Evolutionary conservation across 1,284 basidiomycete genomes (phyloP), one percentile per base, ranked within the genome.

Genomic region (Phellinidium pouzarii): DNA sequence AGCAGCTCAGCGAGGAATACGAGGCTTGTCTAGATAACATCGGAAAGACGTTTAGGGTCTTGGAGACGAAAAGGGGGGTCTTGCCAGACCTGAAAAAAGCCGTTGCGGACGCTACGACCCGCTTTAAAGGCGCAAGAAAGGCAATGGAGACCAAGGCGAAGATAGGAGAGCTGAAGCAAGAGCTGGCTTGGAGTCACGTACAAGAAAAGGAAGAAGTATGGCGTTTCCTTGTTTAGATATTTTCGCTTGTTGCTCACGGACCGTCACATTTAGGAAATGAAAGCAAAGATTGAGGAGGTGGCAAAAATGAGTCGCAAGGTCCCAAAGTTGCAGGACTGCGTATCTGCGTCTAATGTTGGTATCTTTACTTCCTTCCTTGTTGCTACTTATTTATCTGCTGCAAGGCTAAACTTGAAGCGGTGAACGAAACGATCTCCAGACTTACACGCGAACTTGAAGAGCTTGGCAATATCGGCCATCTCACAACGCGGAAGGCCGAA

Each of bases 121-220:
- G 80, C n/a, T 88, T 82, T 60, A 71, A 84, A 51, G 85, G 88
- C 58, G 87, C 91, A 0, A 69, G 77, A 14, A 84, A 84, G 59
- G 90, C 88, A 6, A 72, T 82, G 2, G 79, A 86, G 58, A 84
- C 89, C 61, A 77, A 82, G 60, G 70, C 79, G 59, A 85, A 80
- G 63, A 75, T 79, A 4, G 78, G 83, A 37, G 78, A 81, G 17
- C 70, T 94, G 47, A 87, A 89, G 71, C 82, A 82, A 58, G 88
- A 94, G 66, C 68, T 91, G 8, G 91, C 91, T 0, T 98, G 95
- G 95, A 79, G 90, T 6, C 88, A 91, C 62, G 92, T 98, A 11
- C 75, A 75, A 2, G 72, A 72, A 11, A 93, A 92, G 63, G 77
- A 90, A 63, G 67, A 72, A 41, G 90, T 75, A 60, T 50, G 73